phyloP scores from a whole-genome alignment of 1,284 basidiomycete genomes.

The Trametes versicolor region DNA sequence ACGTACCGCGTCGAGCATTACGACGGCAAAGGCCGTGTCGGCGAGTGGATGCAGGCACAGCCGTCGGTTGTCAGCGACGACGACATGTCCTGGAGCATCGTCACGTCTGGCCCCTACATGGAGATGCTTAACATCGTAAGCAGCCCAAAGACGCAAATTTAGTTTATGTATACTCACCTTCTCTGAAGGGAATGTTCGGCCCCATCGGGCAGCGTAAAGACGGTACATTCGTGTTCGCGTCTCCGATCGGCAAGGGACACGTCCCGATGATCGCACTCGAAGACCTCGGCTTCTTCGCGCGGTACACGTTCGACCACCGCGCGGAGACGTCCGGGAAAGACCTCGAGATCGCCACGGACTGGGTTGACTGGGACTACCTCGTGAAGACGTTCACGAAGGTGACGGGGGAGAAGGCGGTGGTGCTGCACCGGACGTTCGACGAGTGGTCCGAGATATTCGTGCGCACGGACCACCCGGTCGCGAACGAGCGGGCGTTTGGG shows the following conservation, averaged over 20 bases:
- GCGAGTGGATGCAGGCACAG: conserved; percentile 54
- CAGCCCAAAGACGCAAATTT: not conserved
- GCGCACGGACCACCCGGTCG: conserved; percentile 46
- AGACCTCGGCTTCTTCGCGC: conserved; percentile 48
- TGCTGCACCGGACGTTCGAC: conserved; percentile 50
- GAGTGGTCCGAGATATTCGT: conserved; percentile 49
- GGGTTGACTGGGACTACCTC: conserved; percentile 55
- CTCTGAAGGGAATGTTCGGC: conserved; percentile 40
- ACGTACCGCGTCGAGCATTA: conserved; percentile 41
- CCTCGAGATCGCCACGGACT: conserved; percentile 54
- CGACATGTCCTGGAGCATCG: conserved; percentile 44
- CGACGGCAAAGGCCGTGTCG: conserved; percentile 56
- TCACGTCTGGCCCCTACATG: conserved; percentile 47
- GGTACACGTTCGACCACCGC: conserved; percentile 55
- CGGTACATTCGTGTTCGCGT: conserved; percentile 43
- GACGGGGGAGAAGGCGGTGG: conserved; percentile 52
- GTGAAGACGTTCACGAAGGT: conserved; percentile 54
- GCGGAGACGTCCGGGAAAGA: conserved; percentile 51
- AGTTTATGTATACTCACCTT: not conserved
- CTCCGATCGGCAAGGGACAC: conserved; percentile 41
- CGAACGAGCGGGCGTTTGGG: conserved; percentile 34
- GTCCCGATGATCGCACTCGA: conserved; percentile 45
- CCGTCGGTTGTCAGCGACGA: conserved; percentile 36
- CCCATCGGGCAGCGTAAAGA: conserved; percentile 42
- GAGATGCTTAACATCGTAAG: conserved; percentile 46